Evolutionary conservation across 768 basidiomycete species (phyloP), one percentile per base, ranked within the genome.

Genomic region (Clavaria fumosa): DNA sequence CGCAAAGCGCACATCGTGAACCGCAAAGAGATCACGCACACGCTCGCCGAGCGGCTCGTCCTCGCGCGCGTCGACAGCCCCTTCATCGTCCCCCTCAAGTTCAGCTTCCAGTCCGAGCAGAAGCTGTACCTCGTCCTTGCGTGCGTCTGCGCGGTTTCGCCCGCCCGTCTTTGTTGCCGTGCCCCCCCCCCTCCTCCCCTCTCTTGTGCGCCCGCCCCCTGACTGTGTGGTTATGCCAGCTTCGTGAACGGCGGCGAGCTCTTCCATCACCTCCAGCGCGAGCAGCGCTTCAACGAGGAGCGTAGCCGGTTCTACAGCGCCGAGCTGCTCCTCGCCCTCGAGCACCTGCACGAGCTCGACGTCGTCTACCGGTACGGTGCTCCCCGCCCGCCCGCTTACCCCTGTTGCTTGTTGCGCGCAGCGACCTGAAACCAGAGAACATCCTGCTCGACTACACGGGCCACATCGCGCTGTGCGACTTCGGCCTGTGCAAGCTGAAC

Each of bases 191-290:
- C 4, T 10, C 17, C 30, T 23, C 17, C 21, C n/a, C n/a, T n/a
- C n/a, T 23, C 15, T 27, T n/a, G 23, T 5, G 11, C 31, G 12
- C n/a, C 4, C 9, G 12, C 37, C 11, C 19, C 9, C 20, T 33
- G 11, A n/a, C 11, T 2, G 23, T 15, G 12, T 20, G 17, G 17
- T 23, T 21, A n/a, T 10, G 5, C 24, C 46, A 84, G 81, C 19
- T 96, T 93, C 49, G 88, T 96, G 45, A 97, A 96, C 46, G 93
- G 93, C 5, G 93, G 93, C 50, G 93, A 96, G 56, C 64, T 97
- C 10, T 99, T 99, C 67, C 93, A 95, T 58, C 95, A 99, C 58
- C 55, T 99, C 43, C 93, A 96, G 56, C 77, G 86, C 43, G 95
- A 97, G 54, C 89, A 90, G 30, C 67, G 88, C n/a, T 99, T 99